A percentile compares a stretch with the other conserved stretches of the same genome.
phyloP scores from a whole-genome alignment of 768 basidiomycete species.

The Daedaleopsis sinensis region DNA sequence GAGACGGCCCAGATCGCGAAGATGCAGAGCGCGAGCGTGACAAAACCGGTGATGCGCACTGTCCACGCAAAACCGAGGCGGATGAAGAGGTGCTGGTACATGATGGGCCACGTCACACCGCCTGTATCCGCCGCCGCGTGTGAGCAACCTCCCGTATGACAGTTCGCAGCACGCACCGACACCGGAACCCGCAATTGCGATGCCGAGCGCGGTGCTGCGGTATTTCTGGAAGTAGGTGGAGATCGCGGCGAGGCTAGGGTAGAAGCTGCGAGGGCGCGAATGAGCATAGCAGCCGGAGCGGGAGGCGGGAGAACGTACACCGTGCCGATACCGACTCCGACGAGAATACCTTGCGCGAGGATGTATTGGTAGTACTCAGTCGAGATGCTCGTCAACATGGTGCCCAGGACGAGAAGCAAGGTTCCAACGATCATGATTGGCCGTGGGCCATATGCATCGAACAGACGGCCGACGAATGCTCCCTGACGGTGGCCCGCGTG shows the following conservation, averaged over 20 bases:
- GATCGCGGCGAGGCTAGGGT: constrained; percentile 66
- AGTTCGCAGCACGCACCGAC: constrained; percentile 41
- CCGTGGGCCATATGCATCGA: constrained; percentile 62
- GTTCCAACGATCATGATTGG: constrained; percentile 54
- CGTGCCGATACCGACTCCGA: constrained; percentile 64
- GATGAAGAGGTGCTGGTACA: constrained; percentile 59
- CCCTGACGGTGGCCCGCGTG: constrained; percentile 43
- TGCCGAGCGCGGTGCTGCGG: constrained; percentile 70
- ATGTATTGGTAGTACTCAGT: constrained; percentile 61
- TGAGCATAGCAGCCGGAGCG: constrained; percentile 4
- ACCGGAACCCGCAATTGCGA: constrained; percentile 72
- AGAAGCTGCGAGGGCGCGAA: constrained; percentile 50
- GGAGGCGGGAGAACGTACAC: constrained; percentile 47
- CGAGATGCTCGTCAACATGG: constrained; percentile 62
- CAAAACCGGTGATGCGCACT: constrained; percentile 57
- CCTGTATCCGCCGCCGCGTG: constrained; percentile 35
- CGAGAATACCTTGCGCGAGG: constrained; percentile 62
- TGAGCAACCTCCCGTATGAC: neutral
- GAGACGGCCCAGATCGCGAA: constrained; percentile 52
- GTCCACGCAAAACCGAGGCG: constrained; percentile 64
- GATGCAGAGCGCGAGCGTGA: constrained; percentile 50
- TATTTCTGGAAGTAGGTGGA: constrained; percentile 66
- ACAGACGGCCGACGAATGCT: constrained; percentile 60
- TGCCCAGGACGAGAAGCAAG: constrained; percentile 48
- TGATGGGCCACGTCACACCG: constrained; percentile 69